phyloP scores from a whole-genome alignment of 331 rosid species.

The Malus hybrid region DNA sequence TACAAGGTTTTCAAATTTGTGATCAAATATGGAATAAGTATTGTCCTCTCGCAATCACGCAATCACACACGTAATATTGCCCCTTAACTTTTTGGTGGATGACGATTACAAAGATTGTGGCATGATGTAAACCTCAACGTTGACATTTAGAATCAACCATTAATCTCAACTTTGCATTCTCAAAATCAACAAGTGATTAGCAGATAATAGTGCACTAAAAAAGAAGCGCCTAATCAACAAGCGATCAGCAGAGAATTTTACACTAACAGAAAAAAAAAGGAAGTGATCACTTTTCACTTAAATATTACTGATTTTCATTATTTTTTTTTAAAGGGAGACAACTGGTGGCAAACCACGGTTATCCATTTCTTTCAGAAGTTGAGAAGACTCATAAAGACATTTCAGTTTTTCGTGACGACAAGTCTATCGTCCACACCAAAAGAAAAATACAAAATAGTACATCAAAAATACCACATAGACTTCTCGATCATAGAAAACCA shows the following conservation, averaged over 20 bases:
- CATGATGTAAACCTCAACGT: no score
- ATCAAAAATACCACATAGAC: not conserved
- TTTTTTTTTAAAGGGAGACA: no score
- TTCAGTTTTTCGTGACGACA: accelerated
- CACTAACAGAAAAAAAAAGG: no score
- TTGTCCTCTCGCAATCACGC: no score
- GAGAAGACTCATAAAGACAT: accelerated
- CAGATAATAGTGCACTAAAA: not conserved
- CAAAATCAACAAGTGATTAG: no score
- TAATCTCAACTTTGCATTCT: no score
- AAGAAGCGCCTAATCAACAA: not conserved
- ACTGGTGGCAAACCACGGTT: accelerated
- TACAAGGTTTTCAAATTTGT: not conserved
- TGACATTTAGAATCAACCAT: no score
- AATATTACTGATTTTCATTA: not conserved
- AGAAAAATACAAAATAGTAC: not conserved
- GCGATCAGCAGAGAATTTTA: no score
- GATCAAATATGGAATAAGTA: no score
- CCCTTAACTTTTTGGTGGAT: no score
- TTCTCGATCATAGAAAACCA: not conserved
- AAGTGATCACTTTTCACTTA: not conserved
- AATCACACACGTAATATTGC: no score
- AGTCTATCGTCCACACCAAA: not conserved
- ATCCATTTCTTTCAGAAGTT: accelerated
- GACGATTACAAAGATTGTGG: no score